Percentiles rank a stretch among this genome's conserved stretches.
Conservation (phyloP, 2,329 filamentous ascomycete genomes). For the Arthrobotrys iridis region DNA sequence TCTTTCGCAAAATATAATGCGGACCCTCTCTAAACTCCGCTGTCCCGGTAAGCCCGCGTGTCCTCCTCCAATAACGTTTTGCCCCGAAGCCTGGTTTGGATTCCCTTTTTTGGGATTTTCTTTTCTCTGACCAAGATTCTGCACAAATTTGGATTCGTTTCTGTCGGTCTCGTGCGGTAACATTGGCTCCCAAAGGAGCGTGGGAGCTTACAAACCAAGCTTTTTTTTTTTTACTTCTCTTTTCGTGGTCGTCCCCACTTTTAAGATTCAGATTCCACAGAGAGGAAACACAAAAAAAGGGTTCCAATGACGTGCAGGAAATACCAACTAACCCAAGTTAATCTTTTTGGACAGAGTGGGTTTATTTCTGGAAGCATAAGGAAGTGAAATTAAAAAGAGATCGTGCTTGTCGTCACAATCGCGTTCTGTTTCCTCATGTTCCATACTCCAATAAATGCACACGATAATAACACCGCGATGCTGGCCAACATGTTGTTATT, state of each 20-base stretch:
- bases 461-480: too few species aligned
- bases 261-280: background rate
- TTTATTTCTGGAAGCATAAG: background rate
- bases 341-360: background rate
- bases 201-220: conserved; percentile 27
- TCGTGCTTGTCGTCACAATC: background rate
- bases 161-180: conserved; percentile 30
- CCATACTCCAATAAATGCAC: too few species aligned
- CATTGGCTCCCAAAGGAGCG: background rate
- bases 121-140: background rate
- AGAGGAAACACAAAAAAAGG: background rate
- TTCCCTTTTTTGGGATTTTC: too few species aligned
- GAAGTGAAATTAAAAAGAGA: too few species aligned
- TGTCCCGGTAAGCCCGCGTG: conserved; percentile 11
- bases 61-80: conserved; percentile 1
- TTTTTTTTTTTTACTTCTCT: background rate
- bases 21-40: conserved; percentile 21
- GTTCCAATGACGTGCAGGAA: conserved; percentile 7
- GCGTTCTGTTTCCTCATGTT: too few species aligned
- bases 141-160: background rate
- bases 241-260: conserved; percentile 3
- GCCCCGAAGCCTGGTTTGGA: background rate
- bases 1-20: background rate
- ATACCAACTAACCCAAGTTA: too few species aligned
- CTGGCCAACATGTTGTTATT: too few species aligned